Conservation (phyloP, 805 yeast genomes). For the Grigorovia jiainica region DNA sequence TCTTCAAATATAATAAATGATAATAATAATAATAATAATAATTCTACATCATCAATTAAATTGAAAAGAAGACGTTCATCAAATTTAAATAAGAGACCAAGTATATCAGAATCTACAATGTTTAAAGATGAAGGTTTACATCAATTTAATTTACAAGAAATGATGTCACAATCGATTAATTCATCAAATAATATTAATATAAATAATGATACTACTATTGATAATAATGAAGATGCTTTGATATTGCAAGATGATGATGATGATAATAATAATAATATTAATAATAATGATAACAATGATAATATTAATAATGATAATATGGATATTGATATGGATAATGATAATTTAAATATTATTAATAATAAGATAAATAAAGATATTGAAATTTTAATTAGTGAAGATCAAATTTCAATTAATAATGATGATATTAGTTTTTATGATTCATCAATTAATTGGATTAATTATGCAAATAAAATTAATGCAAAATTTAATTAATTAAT, state of each 20-base stretch:
- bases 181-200: no score
- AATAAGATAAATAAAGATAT: constrained; percentile 1
- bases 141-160: constrained; percentile 26
- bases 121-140: constrained; percentile 28
- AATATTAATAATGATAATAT: constrained; percentile 5
- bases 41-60: not conserved
- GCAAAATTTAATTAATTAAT: not conserved
- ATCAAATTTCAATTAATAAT: constrained; percentile 13
- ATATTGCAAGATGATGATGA: constrained; percentile 1
- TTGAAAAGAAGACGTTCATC: constrained; percentile 23
- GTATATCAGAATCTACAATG: constrained; percentile 24
- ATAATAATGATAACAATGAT: not conserved
- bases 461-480: constrained; percentile 13
- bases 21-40: not conserved
- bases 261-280: not conserved
- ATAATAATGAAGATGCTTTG: constrained; percentile 3
- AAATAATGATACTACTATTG: no score
- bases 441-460: constrained; percentile 13
- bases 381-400: constrained; percentile 23
- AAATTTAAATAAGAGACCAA: constrained; percentile 21
- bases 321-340: not conserved
- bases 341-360: not conserved
- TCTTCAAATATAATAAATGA: not conserved
- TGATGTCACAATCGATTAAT: constrained; percentile 23
- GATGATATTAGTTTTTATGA: constrained; percentile 23